phyloP scores from a whole-genome alignment of 2,329 filamentous ascomycete genomes.

The Talaromyces pinophilus region DNA sequence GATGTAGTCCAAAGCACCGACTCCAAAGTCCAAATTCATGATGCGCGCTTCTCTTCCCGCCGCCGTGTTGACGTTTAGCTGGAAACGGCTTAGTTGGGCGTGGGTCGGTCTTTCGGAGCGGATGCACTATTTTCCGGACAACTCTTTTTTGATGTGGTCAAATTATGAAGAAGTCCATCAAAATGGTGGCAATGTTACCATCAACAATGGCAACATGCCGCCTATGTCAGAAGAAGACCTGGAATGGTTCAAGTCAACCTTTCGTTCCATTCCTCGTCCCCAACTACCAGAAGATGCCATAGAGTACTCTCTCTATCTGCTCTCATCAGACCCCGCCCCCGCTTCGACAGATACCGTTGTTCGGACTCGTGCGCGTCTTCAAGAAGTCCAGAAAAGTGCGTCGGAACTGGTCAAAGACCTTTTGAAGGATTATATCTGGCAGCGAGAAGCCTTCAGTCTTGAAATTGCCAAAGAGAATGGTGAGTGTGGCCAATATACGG shows the following conservation, averaged over 20 bases:
- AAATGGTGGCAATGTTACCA: constrained; percentile 8
- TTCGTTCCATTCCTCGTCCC: constrained; percentile 64
- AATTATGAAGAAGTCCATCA: not conserved
- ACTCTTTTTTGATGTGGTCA: constrained; percentile 20
- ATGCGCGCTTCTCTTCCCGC: constrained; percentile 25
- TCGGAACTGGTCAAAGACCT: constrained; percentile 63
- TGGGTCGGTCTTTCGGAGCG: not conserved
- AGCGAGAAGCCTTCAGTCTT: constrained; percentile 77
- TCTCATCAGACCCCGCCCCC: constrained; percentile 59
- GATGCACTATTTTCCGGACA: constrained; percentile 12
- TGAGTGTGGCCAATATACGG: constrained; percentile 32
- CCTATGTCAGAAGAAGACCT: constrained; percentile 57
- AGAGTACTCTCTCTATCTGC: constrained; percentile 77
- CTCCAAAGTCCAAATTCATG: constrained; percentile 19
- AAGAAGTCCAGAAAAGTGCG: constrained; percentile 69
- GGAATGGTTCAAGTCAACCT: constrained; percentile 67
- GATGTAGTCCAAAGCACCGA: constrained; percentile 22
- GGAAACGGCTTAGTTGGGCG: constrained; percentile 33
- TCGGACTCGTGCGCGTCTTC: constrained; percentile 61
- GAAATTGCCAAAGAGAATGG: constrained; percentile 63
- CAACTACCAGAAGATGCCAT: constrained; percentile 78
- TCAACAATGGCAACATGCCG: constrained; percentile 36
- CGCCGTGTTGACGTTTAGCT: constrained; percentile 47
- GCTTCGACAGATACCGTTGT: constrained; percentile 57
- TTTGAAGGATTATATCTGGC: constrained; percentile 92